These are phyloP conservation scores for Rhypophila decipiens DNA, from an alignment of 495 filamentous ascomycete genomes.

Conservation along the genomic window DNA sequence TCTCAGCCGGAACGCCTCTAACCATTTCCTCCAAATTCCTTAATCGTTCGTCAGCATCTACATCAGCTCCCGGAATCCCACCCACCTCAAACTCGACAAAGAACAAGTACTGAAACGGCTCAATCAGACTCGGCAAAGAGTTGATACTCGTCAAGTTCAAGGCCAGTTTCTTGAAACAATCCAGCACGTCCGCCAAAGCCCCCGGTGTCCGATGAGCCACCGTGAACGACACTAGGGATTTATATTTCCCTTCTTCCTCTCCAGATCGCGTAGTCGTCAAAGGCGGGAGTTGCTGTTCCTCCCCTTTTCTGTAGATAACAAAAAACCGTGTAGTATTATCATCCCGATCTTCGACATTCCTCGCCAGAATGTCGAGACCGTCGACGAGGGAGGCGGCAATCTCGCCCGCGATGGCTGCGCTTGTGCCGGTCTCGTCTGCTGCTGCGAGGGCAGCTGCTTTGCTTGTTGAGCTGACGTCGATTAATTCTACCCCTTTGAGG, in stretches of 20 bases:
- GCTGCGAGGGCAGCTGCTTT: conserved; percentile 72
- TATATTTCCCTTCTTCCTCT: conserved; percentile 32
- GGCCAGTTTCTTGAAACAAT: conserved; percentile 62
- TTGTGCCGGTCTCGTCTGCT: conserved; percentile 47
- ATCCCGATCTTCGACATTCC: conserved; percentile 71
- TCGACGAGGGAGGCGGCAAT: conserved; percentile 63
- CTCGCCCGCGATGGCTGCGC: conserved; percentile 70
- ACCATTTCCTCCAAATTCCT: too few relatives aligned
- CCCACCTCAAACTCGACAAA: conserved; percentile 81
- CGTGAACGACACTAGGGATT: conserved; percentile 75
- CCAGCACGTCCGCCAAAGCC: conserved; percentile 71
- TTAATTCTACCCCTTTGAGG: conserved; percentile 63
- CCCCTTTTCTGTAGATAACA: conserved; percentile 48
- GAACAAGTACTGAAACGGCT: conserved; percentile 88
- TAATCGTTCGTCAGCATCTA: too few relatives aligned
- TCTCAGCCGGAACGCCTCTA: too few relatives aligned
- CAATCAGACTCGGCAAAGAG: conserved; percentile 67
- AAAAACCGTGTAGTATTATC: conserved; percentile 91
- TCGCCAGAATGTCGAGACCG: conserved; percentile 61
- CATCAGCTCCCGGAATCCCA: too few relatives aligned
- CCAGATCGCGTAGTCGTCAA: not conserved
- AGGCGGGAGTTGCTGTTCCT: conserved; percentile 1
- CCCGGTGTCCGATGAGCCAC: conserved; percentile 72
- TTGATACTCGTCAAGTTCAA: conserved; percentile 90
- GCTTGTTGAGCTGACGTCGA: conserved; percentile 83